phyloP scores from a whole-genome alignment of 768 basidiomycete genomes.

The Psilocybe sp. region DNA sequence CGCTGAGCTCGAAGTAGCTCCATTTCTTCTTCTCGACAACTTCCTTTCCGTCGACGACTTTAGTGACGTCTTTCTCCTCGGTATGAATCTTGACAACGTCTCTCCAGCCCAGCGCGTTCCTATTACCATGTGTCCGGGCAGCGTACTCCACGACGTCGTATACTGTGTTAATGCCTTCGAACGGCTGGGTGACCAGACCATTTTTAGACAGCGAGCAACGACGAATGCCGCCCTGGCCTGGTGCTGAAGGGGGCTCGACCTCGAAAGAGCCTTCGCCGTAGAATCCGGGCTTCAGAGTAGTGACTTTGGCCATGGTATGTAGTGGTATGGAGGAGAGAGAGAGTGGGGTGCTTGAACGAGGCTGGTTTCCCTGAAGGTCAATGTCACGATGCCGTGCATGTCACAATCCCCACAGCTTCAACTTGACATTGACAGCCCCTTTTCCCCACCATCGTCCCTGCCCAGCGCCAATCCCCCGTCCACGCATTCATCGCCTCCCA shows the following conservation, averaged over 20 bases:
- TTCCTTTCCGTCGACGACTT: slow-evolving; percentile 80
- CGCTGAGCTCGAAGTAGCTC: slow-evolving; percentile 92
- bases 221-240: slow-evolving; percentile 56
- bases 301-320: slow-evolving; percentile 28
- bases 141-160: slow-evolving; percentile 77
- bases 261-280: slow-evolving; percentile 67
- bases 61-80: slow-evolving; percentile 89
- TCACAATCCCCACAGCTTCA: no score
- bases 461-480: no score
- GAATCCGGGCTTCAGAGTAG: slow-evolving; percentile 39
- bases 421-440: no score
- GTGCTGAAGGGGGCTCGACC: slow-evolving; percentile 35
- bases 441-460: no score
- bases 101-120: slow-evolving; percentile 78
- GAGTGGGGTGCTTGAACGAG: no score
- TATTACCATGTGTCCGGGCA: slow-evolving; percentile 69
- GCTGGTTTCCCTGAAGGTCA: no score
- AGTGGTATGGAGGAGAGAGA: slow-evolving; percentile 1
- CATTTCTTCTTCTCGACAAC: slow-evolving; percentile 88
- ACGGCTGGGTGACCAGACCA: slow-evolving; percentile 57
- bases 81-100: slow-evolving; percentile 68
- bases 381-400: no score
- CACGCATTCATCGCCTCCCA: no score
- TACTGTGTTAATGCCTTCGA: slow-evolving; percentile 77
- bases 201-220: slow-evolving; percentile 56